phyloP scores from a whole-genome alignment of 2,329 filamentous ascomycete species.

The Apiospora aurea region DNA sequence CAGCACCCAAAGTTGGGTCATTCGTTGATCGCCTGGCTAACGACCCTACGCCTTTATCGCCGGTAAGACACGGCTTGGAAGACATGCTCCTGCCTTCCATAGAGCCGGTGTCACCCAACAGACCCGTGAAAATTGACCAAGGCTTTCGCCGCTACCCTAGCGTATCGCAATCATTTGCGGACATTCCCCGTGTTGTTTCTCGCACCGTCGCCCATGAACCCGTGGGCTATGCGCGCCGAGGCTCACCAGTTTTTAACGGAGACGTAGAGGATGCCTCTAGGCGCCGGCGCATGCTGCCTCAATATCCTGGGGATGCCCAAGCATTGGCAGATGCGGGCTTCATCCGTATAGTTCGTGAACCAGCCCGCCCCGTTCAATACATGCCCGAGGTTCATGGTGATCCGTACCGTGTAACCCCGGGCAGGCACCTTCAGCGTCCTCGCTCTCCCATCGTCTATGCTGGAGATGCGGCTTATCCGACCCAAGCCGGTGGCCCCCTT shows the following conservation, averaged over 20 bases:
- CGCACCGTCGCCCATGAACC: slow-evolving; percentile 32
- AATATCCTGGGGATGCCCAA: slow-evolving; percentile 33
- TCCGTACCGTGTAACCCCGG: background rate
- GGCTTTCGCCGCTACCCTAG: slow-evolving; percentile 27
- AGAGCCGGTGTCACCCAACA: slow-evolving; percentile 40
- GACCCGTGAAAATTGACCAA: slow-evolving; percentile 27
- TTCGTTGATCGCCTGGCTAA: slow-evolving; percentile 28
- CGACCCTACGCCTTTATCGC: slow-evolving; percentile 35
- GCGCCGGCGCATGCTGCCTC: slow-evolving; percentile 36
- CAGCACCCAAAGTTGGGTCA: slow-evolving; percentile 44
- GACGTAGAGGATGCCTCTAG: slow-evolving; percentile 34
- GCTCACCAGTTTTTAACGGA: slow-evolving; percentile 32
- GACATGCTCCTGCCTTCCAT: slow-evolving; percentile 43
- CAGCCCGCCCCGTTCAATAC: slow-evolving; percentile 20
- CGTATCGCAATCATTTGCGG: slow-evolving; percentile 7
- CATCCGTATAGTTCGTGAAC: slow-evolving; percentile 33
- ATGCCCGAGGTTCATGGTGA: background rate
- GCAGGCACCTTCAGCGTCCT: background rate
- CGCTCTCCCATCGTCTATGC: slow-evolving; percentile 16
- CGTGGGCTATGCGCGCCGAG: slow-evolving; percentile 29
- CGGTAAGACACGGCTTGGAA: slow-evolving; percentile 39
- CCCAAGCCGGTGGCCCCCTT: slow-evolving; percentile 9
- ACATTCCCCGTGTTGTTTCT: slow-evolving; percentile 34
- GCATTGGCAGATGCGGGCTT: slow-evolving; percentile 32
- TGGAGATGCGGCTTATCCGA: slow-evolving; percentile 25